phyloP scores from a whole-genome alignment of 208 protist species.

The Leishmania tarentolae region DNA sequence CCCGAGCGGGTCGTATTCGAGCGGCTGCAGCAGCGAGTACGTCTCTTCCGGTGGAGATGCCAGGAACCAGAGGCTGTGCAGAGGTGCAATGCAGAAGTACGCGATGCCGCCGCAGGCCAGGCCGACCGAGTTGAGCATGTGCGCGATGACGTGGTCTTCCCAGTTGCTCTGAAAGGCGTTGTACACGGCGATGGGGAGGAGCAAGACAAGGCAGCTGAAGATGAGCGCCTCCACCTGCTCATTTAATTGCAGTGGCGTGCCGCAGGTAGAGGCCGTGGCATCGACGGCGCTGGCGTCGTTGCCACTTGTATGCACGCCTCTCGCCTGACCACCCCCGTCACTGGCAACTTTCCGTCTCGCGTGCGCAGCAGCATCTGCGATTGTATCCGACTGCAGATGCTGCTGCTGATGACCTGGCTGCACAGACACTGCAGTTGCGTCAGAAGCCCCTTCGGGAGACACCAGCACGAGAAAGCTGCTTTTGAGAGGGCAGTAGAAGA shows the following conservation, averaged over 20 bases:
- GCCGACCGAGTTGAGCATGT: constrained; percentile 66
- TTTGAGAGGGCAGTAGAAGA: constrained; percentile 73
- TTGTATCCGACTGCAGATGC: constrained; percentile 8
- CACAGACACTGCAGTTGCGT: not conserved
- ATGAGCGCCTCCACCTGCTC: constrained; percentile 61
- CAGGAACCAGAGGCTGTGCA: constrained; percentile 82
- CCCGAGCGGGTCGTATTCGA: constrained; percentile 74
- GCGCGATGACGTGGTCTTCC: constrained; percentile 48
- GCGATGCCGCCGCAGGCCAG: constrained; percentile 53
- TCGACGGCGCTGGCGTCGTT: constrained; percentile 12
- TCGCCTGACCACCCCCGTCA: not conserved
- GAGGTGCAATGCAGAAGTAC: constrained; percentile 66
- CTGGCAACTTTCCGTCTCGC: constrained; percentile 5
- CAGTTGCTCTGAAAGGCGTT: constrained; percentile 74
- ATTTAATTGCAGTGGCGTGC: constrained; percentile 52
- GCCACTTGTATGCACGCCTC: not conserved
- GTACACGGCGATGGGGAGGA: constrained; percentile 69
- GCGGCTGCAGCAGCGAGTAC: constrained; percentile 33
- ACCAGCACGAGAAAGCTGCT: constrained; percentile 74
- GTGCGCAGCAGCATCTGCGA: constrained; percentile 8
- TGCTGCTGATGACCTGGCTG: not conserved
- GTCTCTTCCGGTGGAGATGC: constrained; percentile 13
- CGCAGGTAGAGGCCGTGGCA: constrained; percentile 15
- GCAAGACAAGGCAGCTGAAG: constrained; percentile 68
- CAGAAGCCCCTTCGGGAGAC: not conserved